Evolutionary conservation across 2,329 filamentous ascomycete genomes (phyloP).

Genomic region (Dactylellina drechsleri): DNA sequence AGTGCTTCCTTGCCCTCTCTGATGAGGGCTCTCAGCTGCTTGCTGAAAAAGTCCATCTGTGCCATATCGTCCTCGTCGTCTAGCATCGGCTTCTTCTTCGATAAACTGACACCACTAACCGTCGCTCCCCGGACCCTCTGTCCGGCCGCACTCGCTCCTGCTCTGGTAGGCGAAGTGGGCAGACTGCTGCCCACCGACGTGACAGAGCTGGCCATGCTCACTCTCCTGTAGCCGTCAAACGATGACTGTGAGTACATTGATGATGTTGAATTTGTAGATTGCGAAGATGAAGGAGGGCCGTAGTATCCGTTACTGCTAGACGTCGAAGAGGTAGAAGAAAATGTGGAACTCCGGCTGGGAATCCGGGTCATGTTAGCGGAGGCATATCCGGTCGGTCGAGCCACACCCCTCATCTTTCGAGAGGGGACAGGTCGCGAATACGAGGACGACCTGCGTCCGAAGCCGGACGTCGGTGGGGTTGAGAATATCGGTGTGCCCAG

Average conservation of each 20-base stretch:
- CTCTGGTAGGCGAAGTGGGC: slow-evolving; percentile 30
- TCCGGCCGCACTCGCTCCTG: slow-evolving; percentile 36
- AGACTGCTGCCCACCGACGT: slow-evolving; percentile 38
- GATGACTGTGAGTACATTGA: slow-evolving; percentile 38
- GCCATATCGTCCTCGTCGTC: slow-evolving; percentile 76
- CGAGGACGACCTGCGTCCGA: slow-evolving; percentile 28
- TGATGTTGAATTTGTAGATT: slow-evolving; percentile 21
- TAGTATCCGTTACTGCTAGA: slow-evolving; percentile 15
- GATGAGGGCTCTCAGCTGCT: slow-evolving; percentile 84
- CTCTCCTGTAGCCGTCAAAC: slow-evolving; percentile 25
- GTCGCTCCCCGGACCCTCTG: slow-evolving; percentile 31
- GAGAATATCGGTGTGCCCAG: slow-evolving; percentile 31
- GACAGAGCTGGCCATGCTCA: slow-evolving; percentile 37
- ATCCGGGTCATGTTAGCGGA: slow-evolving; percentile 13
- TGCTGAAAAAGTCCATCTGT: slow-evolving; percentile 82
- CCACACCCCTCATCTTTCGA: slow-evolving; percentile 46
- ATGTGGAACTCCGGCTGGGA: slow-evolving; percentile 38
- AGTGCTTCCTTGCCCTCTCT: slow-evolving; percentile 86
- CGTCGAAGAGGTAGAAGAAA: slow-evolving; percentile 28
- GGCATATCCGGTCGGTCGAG: slow-evolving; percentile 24
- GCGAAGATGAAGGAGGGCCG: slow-evolving; percentile 20
- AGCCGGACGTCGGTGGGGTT: slow-evolving; percentile 15
- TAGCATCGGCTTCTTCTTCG: slow-evolving; percentile 23
- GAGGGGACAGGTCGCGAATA: slow-evolving; percentile 41
- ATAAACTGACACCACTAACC: slow-evolving; percentile 14